Evolutionary conservation across 2,329 filamentous ascomycete species (phyloP).

Genomic region (Colletotrichum salicis): DNA sequence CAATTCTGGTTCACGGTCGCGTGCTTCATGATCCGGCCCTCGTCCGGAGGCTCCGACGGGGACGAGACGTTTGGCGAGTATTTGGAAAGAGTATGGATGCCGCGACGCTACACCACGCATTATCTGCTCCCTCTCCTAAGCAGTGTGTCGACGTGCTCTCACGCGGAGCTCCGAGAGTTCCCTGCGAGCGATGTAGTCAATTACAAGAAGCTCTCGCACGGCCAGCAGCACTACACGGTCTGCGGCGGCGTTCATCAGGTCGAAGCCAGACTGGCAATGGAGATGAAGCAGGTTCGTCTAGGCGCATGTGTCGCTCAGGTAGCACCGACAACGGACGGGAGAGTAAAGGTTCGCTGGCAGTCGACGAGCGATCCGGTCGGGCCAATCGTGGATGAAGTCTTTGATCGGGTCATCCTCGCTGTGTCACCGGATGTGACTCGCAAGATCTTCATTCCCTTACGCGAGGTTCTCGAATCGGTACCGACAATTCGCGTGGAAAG

Average conservation of each 20-base stretch:
- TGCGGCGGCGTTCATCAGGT: conserved; percentile 60
- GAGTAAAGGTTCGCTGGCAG: conserved; percentile 49
- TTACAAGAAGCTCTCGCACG: conserved; percentile 59
- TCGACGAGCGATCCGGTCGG: conserved; percentile 10
- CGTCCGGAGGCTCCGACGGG: conserved; percentile 3
- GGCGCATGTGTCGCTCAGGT: conserved; percentile 51
- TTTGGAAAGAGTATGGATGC: conserved; percentile 59
- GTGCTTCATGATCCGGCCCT: conserved; percentile 59
- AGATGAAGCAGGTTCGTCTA: conserved; percentile 52
- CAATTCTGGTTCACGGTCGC: conserved; percentile 65
- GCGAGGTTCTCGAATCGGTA: conserved; percentile 50
- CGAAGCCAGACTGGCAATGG: conserved; percentile 55
- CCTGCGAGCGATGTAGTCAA: conserved; percentile 63
- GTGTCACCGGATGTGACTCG: conserved; percentile 65
- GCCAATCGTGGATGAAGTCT: conserved; percentile 46
- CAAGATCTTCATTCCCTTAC: conserved; percentile 57
- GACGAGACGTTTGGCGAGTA: conserved; percentile 62
- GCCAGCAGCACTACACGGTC: conserved; percentile 62
- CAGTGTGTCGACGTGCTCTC: conserved; percentile 65
- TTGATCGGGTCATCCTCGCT: conserved; percentile 64
- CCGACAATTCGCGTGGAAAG: conserved; percentile 61
- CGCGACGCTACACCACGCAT: conserved; percentile 55
- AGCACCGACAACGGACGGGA: conserved; percentile 38
- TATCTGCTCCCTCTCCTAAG: conserved; percentile 67
- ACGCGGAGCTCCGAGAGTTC: conserved; percentile 59